Base-by-base conservation (phyloP, 2,329 filamentous ascomycete genomes). In the Cryphonectria japonica region DNA sequence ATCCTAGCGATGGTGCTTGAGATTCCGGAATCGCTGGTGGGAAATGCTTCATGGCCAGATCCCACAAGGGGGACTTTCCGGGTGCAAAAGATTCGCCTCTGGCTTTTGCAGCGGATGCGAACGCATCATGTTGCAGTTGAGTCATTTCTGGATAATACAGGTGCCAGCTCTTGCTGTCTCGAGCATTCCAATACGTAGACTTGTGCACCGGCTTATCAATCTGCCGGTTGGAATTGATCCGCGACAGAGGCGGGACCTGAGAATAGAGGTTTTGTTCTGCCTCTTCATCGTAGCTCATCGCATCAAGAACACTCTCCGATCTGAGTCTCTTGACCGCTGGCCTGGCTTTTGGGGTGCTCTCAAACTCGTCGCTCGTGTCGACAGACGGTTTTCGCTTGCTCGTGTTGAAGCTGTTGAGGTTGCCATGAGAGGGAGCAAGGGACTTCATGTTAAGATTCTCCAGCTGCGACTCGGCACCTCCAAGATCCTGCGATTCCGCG, bases 111-210 rank as follows among this genome's bases (percentile, higher is more conserved):
- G 86, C 87, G n/a, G 83, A 77, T 26, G 82, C 79, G 77, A 89
- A 90, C 1, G 85, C 86, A 46, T 85, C 83, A 69, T 85, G 85
- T 72, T 91, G 88, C 8, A 88, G 80, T 69, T 87, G 84, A 0
- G 86, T 89, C 87, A 91, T 90, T 73, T 89, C 86, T 0, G 89
- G 89, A 74, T 91, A 91, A 66, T 86, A 78, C 4, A 89, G 81
- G 73, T 91, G 89, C 84, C 88, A 89, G 0, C 87, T 89, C 29
- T 77, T 80, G 69, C 81, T 81, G 74, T 90, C 85, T 61, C 83
- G 81, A 3, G 81, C 79, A 63, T 85, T 84, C 89, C 89, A 91
- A 75, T 87, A 91, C 0, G 83, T 82, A 8, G 81, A 83, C 73
- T 90, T 89, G 74, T 84, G 82, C 16, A 89, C 84, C 4, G 86